Conservation (phyloP, 306 rosid genomes). For the Cicer yamashitae region DNA sequence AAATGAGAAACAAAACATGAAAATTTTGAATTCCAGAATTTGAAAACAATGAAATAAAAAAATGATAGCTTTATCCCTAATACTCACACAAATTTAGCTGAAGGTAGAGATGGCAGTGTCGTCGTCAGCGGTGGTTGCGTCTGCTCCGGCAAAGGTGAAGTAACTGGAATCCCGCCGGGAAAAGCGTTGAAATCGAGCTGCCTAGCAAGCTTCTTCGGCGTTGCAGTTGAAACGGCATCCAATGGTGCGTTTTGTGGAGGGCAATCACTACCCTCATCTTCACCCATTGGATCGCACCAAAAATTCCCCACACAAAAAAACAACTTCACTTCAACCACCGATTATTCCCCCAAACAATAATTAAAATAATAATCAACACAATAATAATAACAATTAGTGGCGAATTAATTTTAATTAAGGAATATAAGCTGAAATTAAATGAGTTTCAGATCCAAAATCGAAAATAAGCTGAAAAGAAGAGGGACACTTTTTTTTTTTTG, state of each 20-base stretch:
- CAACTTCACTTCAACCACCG: constrained; percentile 49
- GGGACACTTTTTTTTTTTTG: too few species aligned
- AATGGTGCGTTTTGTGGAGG: constrained; percentile 62
- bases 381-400: neutral
- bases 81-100: constrained; percentile 75
- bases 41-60: neutral
- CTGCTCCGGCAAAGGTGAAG: constrained; percentile 50
- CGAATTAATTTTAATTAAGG: neutral
- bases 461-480: neutral
- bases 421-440: constrained; percentile 55
- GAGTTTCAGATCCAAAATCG: constrained; percentile 60
- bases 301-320: neutral
- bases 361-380: neutral
- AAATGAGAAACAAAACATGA: neutral
- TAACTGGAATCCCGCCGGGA: constrained; percentile 52
- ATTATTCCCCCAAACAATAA: constrained; percentile 45
- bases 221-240: constrained; percentile 44
- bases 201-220: constrained; percentile 86
- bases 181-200: constrained; percentile 92
- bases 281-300: constrained; percentile 67
- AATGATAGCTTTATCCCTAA: neutral
- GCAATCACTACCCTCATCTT: constrained; percentile 71
- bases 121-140: neutral
- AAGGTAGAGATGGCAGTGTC: constrained; percentile 44
- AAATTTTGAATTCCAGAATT: constrained; percentile 24